These are phyloP conservation scores for Sistotremastrum niveocremeum DNA, from an alignment of 768 basidiomycete species.

Conservation along the genomic window DNA sequence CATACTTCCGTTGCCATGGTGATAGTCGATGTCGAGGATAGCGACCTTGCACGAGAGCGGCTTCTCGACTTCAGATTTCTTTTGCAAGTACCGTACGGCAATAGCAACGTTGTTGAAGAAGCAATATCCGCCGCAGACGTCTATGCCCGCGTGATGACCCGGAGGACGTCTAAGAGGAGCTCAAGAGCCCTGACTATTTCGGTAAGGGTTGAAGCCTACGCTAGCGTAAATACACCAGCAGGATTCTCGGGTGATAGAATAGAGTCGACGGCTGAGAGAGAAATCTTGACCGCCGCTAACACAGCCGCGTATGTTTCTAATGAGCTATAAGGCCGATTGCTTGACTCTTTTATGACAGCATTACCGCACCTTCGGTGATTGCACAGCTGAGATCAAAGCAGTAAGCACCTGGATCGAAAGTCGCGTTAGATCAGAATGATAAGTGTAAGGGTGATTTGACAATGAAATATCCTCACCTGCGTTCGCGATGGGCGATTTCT, in stretches of 20 bases:
- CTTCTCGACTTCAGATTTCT: background rate
- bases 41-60: constrained; percentile 10
- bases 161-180: constrained; percentile 16
- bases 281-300: constrained; percentile 15
- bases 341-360: background rate
- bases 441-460: background rate
- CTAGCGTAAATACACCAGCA: constrained; percentile 12
- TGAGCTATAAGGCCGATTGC: no score
- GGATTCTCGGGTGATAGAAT: background rate
- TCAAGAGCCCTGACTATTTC: background rate
- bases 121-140: constrained; percentile 22
- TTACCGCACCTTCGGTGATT: constrained; percentile 14
- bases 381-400: constrained; percentile 21
- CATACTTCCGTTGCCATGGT: constrained; percentile 23
- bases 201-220: constrained; percentile 6
- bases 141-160: constrained; percentile 18
- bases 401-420: constrained; percentile 12
- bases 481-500: constrained; percentile 11
- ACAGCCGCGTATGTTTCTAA: constrained; percentile 18
- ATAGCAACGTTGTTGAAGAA: constrained; percentile 21
- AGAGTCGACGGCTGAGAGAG: constrained; percentile 13
- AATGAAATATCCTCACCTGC: constrained; percentile 9
- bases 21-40: constrained; percentile 24
- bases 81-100: constrained; percentile 17
- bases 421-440: background rate